Conservation (phyloP, 306 rosid species). For the Vigna reflexopilosa region DNA sequence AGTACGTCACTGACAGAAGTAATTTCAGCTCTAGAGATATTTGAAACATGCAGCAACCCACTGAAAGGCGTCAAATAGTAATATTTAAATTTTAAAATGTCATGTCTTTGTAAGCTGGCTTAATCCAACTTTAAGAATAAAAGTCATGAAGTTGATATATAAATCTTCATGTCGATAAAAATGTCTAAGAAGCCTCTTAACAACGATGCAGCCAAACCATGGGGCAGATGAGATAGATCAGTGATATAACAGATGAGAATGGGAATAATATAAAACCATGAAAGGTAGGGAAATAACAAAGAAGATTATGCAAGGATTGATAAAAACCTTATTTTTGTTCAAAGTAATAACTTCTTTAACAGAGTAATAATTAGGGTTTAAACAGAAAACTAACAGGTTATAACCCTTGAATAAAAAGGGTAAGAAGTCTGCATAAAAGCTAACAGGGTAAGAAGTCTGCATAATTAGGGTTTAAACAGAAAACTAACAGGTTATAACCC, state of each 20-base stretch:
- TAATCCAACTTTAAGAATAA: conserved; percentile 22
- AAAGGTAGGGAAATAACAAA: conserved; percentile 2
- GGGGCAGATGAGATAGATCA: not conserved
- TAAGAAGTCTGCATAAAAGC: no score
- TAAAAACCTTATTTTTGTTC: not conserved
- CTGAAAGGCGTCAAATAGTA: conserved; percentile 58
- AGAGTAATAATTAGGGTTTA: no score
- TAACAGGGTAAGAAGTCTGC: no score
- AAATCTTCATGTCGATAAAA: conserved; percentile 21
- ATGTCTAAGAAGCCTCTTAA: conserved; percentile 1
- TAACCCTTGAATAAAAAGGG: no score
- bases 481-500: no score
- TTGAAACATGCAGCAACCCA: conserved; percentile 94
- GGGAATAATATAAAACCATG: not conserved
- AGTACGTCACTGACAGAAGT: conserved; percentile 78
- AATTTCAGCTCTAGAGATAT: conserved; percentile 69
- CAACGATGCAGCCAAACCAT: conserved; percentile 21
- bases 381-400: no score
- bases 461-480: no score
- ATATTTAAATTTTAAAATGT: conserved; percentile 31
- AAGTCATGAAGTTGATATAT: conserved; percentile 9
- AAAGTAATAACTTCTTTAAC: no score
- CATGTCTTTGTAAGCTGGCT: conserved; percentile 12
- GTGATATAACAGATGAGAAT: conserved; percentile 2
- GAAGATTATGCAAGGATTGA: conserved; percentile 7